Evolutionary conservation across 192 early-diverging fungal genomes (phyloP).

Genomic region (Backusella tarrabulga): DNA sequence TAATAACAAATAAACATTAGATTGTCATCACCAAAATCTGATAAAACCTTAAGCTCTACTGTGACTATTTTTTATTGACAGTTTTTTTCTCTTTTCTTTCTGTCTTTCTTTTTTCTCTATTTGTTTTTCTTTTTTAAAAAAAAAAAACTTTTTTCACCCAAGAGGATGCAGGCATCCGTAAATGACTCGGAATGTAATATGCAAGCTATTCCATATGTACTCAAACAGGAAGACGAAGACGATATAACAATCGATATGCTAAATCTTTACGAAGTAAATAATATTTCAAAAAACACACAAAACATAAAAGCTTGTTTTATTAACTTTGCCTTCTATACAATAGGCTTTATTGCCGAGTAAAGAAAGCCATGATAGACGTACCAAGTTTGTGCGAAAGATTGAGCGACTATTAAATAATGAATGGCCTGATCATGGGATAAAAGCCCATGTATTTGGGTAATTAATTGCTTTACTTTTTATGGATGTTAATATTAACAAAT

Average conservation of each 20-base stretch:
- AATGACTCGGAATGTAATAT: neutral
- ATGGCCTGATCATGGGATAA: constrained; percentile 78
- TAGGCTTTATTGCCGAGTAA: constrained; percentile 61
- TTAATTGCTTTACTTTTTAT: neutral
- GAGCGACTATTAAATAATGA: constrained; percentile 73
- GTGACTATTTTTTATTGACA: constrained; percentile 5
- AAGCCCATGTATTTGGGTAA: constrained; percentile 87
- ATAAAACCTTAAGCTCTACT: neutral
- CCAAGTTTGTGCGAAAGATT: constrained; percentile 76
- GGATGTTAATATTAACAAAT: neutral
- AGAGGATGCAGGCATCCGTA: constrained; percentile 15
- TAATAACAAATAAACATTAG: too few relatives aligned
- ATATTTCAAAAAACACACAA: neutral
- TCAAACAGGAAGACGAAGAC: neutral
- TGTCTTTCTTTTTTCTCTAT: neutral
- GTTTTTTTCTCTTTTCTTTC: neutral
- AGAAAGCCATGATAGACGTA: constrained; percentile 64
- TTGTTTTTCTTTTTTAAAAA: neutral
- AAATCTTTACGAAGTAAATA: constrained; percentile 14
- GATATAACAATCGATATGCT: constrained; percentile 9
- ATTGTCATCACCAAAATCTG: neutral
- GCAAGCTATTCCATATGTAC: neutral
- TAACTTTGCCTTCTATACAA: neutral
- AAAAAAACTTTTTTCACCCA: constrained; percentile 4
- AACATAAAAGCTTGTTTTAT: neutral